phyloP scores from a whole-genome alignment of 2,329 filamentous ascomycete genomes.

The Arachnopeziza araneosa region DNA sequence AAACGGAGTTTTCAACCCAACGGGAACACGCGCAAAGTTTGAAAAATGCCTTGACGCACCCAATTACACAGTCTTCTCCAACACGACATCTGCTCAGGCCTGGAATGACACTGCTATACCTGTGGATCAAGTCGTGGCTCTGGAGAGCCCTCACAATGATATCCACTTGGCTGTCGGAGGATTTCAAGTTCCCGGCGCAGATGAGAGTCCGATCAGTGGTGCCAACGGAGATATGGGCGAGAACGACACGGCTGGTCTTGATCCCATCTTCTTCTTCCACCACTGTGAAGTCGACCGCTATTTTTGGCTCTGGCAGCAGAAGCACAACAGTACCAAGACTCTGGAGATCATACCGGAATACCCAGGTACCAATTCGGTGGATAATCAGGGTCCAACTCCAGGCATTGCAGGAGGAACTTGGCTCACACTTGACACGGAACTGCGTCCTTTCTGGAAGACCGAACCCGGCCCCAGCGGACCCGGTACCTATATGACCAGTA shows the following conservation, averaged over 20 bases:
- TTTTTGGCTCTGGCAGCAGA: conserved; percentile 42
- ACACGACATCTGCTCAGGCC: not conserved
- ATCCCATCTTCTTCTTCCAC: conserved; percentile 42
- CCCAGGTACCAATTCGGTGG: not conserved
- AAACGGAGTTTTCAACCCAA: not conserved
- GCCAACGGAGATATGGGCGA: conserved; percentile 35
- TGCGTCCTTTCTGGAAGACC: not conserved
- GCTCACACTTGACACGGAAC: not conserved
- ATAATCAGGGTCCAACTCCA: not conserved
- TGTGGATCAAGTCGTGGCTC: not conserved
- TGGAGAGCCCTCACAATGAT: conserved; percentile 4
- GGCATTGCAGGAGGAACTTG: not conserved
- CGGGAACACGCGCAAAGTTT: not conserved
- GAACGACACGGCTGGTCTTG: conserved; percentile 37
- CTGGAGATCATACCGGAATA: not conserved
- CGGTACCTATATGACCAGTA: not conserved
- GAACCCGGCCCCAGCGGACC: not conserved
- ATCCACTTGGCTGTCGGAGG: conserved; percentile 1
- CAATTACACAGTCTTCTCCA: conserved; percentile 32
- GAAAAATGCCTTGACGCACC: conserved; percentile 25
- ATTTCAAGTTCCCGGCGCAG: not conserved
- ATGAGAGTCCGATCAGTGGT: conserved; percentile 11
- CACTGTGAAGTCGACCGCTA: conserved; percentile 53
- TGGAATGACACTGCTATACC: not conserved
- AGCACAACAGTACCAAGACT: conserved; percentile 4